These are phyloP conservation scores for Didymella sp. DNA, from an alignment of 2,329 filamentous ascomycete genomes.

Conservation along the genomic window DNA sequence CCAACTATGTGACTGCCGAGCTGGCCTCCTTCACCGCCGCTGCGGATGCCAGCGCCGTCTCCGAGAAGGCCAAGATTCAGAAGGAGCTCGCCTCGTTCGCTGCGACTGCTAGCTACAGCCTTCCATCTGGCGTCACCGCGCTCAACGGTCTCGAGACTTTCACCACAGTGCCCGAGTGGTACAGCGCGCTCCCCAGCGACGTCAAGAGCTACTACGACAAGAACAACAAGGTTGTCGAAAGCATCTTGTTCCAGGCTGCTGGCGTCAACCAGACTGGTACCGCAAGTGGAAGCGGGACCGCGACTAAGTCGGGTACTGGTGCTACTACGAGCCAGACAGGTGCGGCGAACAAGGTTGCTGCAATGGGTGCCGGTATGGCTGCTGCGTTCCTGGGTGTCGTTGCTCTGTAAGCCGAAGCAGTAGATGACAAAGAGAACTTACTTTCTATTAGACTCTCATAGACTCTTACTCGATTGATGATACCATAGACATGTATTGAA, in stretches of 20 bases:
- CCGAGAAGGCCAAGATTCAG: conserved; percentile 27
- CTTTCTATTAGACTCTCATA: neutral
- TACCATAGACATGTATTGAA: neutral
- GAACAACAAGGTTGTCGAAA: conserved; percentile 28
- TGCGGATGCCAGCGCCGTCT: conserved; percentile 16
- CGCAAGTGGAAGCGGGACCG: conserved; percentile 10
- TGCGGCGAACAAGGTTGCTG: conserved; percentile 18
- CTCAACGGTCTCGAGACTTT: conserved; percentile 24
- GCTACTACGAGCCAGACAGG: conserved; percentile 13
- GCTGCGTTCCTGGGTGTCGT: conserved; percentile 32
- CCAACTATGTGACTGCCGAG: conserved; percentile 19
- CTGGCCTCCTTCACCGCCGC: conserved; percentile 25
- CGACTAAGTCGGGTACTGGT: conserved; percentile 15
- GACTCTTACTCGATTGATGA: neutral
- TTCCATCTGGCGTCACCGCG: conserved; percentile 28
- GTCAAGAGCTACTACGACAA: conserved; percentile 35
- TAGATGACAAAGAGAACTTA: neutral
- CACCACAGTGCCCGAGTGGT: conserved; percentile 31
- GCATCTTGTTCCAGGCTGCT: conserved; percentile 25
- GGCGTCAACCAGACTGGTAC: conserved; percentile 18
- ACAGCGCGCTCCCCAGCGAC: conserved; percentile 33
- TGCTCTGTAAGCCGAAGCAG: conserved; percentile 23
- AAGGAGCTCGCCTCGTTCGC: conserved; percentile 29
- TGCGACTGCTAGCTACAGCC: conserved; percentile 27
- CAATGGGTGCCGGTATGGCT: conserved; percentile 27